These are phyloP conservation scores for Nicotiana otophora DNA, from an alignment of 257 asterid genomes.

Conservation along the genomic window DNA sequence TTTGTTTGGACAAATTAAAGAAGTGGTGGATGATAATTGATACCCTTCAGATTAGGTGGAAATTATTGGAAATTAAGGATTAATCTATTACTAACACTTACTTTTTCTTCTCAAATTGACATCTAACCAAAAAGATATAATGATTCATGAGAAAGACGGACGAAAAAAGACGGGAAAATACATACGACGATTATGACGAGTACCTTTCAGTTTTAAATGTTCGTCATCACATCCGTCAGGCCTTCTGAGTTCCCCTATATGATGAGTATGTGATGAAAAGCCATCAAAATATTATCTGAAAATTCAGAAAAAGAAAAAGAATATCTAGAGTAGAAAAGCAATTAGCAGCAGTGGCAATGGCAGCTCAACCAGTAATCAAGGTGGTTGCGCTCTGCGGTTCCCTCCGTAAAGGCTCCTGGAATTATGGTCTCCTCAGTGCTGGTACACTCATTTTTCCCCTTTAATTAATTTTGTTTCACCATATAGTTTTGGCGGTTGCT, in stretches of 20 bases:
- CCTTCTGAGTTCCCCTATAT: background rate
- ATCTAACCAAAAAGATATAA: background rate
- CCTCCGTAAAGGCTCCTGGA: constrained; percentile 36
- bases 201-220: too few species aligned
- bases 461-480: background rate
- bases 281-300: background rate
- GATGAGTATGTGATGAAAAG: background rate
- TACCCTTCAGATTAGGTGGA: background rate
- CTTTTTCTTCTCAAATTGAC: background rate
- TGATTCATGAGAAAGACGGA: background rate
- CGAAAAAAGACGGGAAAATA: background rate
- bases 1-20: background rate
- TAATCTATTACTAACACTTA: too few species aligned
- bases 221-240: background rate
- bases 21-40: background rate
- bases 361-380: constrained; percentile 11
- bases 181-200: too few species aligned
- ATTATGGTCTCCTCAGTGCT: constrained; percentile 30
- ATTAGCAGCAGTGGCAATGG: background rate
- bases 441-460: constrained; percentile 3
- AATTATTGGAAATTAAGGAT: background rate
- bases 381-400: constrained; percentile 41
- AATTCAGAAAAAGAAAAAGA: background rate
- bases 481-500: background rate
- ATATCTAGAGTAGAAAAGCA: background rate